phyloP scores from a whole-genome alignment of 345 rosid genomes.

The Excoecaria cochinchinensis region DNA sequence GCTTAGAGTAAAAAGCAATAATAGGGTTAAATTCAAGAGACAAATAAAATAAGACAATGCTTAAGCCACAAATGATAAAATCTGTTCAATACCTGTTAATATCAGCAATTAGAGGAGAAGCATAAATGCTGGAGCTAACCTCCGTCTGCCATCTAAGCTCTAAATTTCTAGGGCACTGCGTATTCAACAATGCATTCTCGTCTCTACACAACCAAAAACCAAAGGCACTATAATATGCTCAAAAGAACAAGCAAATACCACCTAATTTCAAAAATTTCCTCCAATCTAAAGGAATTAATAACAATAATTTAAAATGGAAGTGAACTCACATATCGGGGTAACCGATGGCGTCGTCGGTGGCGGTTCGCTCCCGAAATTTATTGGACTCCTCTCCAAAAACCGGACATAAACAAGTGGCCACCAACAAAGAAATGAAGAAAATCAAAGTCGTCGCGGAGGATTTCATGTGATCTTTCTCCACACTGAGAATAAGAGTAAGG shows the following conservation, averaged over 20 bases:
- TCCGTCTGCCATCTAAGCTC: slow-evolving; percentile 99
- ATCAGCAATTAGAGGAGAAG: slow-evolving; percentile 91
- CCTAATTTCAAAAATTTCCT: neutral
- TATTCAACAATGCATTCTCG: slow-evolving; percentile 84
- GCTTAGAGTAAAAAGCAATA: neutral
- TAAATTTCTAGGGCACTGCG: slow-evolving; percentile 82
- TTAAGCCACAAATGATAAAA: neutral
- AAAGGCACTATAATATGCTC: neutral
- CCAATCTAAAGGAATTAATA: neutral
- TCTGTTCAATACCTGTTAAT: slow-evolving; percentile 60
- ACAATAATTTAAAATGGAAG: slow-evolving; percentile 10
- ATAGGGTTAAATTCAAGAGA: slow-evolving; percentile 4
- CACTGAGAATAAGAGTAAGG: neutral
- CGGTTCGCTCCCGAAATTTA: slow-evolving; percentile 76
- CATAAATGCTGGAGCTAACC: slow-evolving; percentile 94
- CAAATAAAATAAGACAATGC: neutral
- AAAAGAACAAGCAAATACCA: neutral
- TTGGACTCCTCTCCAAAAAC: slow-evolving; percentile 46
- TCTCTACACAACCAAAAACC: slow-evolving; percentile 46
- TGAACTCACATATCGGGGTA: slow-evolving; percentile 68
- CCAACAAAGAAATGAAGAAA: slow-evolving; percentile 44
- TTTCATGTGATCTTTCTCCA: slow-evolving; percentile 45
- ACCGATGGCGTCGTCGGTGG: slow-evolving; percentile 76
- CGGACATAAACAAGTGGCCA: slow-evolving; percentile 18
- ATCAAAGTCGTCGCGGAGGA: slow-evolving; percentile 24